A percentile compares a stretch with the other conserved stretches of the same genome.
phyloP scores from a whole-genome alignment of 2,329 filamentous ascomycete genomes.

The Macrophomina tecta region DNA sequence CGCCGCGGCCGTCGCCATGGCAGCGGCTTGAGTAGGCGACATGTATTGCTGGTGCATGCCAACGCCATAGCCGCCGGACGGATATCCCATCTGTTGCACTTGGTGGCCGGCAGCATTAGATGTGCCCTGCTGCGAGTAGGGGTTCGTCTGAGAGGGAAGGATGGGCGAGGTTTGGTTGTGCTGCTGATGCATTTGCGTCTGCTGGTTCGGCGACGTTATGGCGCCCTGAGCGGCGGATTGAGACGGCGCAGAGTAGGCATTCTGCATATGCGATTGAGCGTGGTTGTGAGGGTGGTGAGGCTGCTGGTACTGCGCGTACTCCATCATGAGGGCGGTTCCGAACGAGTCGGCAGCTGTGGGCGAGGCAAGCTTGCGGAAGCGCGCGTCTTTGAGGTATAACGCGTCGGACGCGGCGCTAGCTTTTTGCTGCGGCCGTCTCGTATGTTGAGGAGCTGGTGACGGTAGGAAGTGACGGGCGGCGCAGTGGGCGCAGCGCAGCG shows the following conservation, averaged over 20 bases:
- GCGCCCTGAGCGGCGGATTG: conserved; percentile 45
- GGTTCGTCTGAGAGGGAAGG: conserved; percentile 71
- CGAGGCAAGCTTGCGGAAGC: conserved; percentile 1
- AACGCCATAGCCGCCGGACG: conserved; percentile 73
- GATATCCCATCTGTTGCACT: conserved; percentile 78
- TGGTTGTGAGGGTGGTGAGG: conserved; percentile 52
- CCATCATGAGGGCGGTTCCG: conserved; percentile 45
- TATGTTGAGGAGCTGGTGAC: conserved; percentile 32
- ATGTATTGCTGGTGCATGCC: conserved; percentile 79
- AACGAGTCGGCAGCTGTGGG: conserved; percentile 7
- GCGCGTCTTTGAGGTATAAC: conserved; percentile 32
- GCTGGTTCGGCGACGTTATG: conserved; percentile 75
- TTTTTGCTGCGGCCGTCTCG: conserved; percentile 35
- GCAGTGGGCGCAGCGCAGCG: conserved; percentile 31
- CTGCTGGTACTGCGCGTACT: conserved; percentile 57
- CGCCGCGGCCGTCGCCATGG: conserved; percentile 92
- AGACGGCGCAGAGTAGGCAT: conserved; percentile 40
- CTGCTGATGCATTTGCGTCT: conserved; percentile 67
- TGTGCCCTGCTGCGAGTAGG: conserved; percentile 67
- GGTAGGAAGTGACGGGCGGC: conserved; percentile 31
- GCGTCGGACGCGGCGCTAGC: conserved; percentile 43
- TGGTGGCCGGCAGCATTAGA: conserved; percentile 64
- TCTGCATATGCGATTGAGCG: conserved; percentile 48
- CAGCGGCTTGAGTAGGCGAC: conserved; percentile 83
- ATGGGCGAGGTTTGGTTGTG: conserved; percentile 78